phyloP scores from a whole-genome alignment of 257 asterid species.

The Nyctanthes arbortristis region DNA sequence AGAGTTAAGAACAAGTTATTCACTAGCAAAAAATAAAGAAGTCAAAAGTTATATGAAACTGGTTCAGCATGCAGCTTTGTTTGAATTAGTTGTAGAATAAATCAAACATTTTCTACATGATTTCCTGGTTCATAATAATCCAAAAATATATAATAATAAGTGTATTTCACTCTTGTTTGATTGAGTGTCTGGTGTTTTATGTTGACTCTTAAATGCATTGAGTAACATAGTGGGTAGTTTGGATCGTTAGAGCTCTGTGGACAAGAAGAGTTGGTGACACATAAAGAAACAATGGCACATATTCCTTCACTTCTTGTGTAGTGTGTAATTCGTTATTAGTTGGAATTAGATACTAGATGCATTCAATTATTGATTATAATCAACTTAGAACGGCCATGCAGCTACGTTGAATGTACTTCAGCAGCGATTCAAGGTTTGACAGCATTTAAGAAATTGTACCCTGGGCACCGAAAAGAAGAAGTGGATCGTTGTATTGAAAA shows the following conservation, averaged over 20 bases:
- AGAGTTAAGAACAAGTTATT: too few species aligned
- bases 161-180: background rate
- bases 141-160: background rate
- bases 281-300: background rate
- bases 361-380: constrained; percentile 12
- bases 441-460: constrained; percentile 69
- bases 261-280: background rate
- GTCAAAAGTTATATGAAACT: background rate
- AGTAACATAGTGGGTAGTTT: constrained; percentile 9
- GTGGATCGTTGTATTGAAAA: constrained; percentile 64
- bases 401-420: constrained; percentile 97
- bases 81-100: background rate
- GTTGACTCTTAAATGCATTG: constrained; percentile 7
- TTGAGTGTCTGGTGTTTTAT: too few species aligned
- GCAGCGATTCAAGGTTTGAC: constrained; percentile 91
- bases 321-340: constrained; percentile 11
- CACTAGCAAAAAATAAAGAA: too few species aligned
- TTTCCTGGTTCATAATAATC: background rate
- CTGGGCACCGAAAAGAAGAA: constrained; percentile 83
- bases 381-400: constrained; percentile 39
- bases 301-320: constrained; percentile 6
- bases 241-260: constrained; percentile 19
- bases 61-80: background rate
- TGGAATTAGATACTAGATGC: constrained; percentile 3
- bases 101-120: background rate